Evolutionary conservation across 768 basidiomycete species (phyloP).

Genomic region (Tylopilus plumbeoviolaceoides): DNA sequence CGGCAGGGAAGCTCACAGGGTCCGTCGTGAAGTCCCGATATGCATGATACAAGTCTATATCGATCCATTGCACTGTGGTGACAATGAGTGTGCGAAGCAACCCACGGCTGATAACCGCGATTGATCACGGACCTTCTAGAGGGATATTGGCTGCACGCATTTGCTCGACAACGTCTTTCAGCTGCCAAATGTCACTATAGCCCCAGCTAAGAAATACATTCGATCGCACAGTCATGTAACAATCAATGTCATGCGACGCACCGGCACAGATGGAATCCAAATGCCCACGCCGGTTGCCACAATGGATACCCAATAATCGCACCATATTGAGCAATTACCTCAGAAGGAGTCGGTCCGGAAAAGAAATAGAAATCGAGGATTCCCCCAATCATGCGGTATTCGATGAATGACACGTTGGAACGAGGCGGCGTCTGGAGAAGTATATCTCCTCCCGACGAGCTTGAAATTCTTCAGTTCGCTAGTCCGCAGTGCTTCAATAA

Average conservation of each 20-base stretch:
- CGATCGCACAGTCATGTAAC: too few species aligned
- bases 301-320: constrained; percentile 59
- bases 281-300: constrained; percentile 69
- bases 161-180: constrained; percentile 44
- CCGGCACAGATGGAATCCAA: constrained; percentile 73
- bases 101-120: not conserved
- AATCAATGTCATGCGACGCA: constrained; percentile 18
- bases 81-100: not conserved
- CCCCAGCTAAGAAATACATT: constrained; percentile 34
- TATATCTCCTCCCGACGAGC: constrained; percentile 65
- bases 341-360: constrained; percentile 45
- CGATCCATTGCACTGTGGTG: constrained; percentile 64
- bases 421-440: constrained; percentile 55
- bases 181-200: constrained; percentile 47
- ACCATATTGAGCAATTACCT: constrained; percentile 67
- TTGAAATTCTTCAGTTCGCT: constrained; percentile 22
- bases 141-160: constrained; percentile 69
- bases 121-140: constrained; percentile 49
- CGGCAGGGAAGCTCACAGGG: constrained; percentile 55
- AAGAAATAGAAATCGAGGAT: constrained; percentile 76
- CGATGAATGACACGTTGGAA: constrained; percentile 54
- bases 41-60: constrained; percentile 71
- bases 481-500: not conserved
- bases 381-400: constrained; percentile 72
- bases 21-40: constrained; percentile 65